Conservation (phyloP, 73 alveolate species). For the Paramecium pentaurelia region DNA sequence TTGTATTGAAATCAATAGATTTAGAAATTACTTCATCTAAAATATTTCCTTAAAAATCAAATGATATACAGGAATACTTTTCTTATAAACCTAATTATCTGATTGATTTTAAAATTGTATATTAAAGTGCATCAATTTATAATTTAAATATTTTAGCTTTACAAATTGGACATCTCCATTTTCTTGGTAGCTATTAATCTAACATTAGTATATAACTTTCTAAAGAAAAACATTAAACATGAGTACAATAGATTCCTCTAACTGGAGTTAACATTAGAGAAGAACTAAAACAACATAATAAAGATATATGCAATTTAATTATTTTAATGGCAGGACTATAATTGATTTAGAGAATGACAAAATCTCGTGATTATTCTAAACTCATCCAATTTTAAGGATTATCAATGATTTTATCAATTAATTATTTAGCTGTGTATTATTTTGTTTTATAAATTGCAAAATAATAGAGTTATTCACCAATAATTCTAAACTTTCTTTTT, state of each 20-base stretch:
- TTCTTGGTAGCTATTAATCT: background rate
- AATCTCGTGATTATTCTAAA: background rate
- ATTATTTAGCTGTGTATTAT: background rate
- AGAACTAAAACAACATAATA: background rate
- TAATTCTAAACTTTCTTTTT: background rate
- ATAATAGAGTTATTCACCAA: background rate
- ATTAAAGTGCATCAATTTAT: background rate
- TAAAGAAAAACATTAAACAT: background rate
- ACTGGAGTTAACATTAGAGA: background rate
- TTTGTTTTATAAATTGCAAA: background rate
- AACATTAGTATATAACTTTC: background rate
- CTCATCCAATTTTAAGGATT: conserved; percentile 33
- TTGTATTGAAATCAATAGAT: background rate
- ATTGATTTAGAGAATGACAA: background rate
- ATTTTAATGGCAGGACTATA: background rate
- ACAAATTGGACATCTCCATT: conserved; percentile 28
- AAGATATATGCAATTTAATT: background rate
- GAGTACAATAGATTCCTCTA: conserved; percentile 27
- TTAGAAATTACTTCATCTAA: background rate
- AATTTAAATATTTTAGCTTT: background rate
- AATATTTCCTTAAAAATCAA: background rate
- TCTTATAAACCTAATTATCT: background rate
- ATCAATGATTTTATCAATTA: background rate
- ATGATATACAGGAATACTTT: background rate
- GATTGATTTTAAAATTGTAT: background rate